Base-by-base conservation (phyloP, 768 basidiomycete species). In the Leccinum longicurvipes region DNA sequence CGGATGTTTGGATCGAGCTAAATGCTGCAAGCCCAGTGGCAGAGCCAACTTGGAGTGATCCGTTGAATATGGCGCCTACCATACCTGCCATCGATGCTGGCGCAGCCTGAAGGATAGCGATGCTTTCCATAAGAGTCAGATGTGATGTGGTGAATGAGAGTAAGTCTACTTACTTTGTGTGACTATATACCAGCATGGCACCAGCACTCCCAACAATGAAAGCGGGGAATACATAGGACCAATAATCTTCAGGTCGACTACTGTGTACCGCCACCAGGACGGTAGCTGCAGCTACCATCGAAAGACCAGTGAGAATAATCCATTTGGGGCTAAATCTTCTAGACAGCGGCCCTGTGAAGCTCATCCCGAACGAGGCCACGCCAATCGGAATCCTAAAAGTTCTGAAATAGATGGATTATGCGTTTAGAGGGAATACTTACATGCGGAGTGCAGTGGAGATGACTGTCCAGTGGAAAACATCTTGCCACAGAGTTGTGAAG, bases 1-100 rank as follows among this genome's bases (percentile, higher is more conserved):
- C 69, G 39, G 76, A 77, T 3, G 74, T 72, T 68, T 80, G 67
- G 59, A 83, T 82, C 17, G 79, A 77, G 29, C 66, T 76, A 24
- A 81, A 73, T 24, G 74, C 73, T 14, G 83, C 78, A 29, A 79
- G 67, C 19, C 79, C 81, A 21, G 80, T 69, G 6, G 83, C 82
- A 10, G 74, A 74, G 31, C 81, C 81, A 55, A 81, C 69, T 63
- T 84, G 80, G 1, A 82, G 74, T 11, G 79, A 78, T 23, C 76
- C 74, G 54, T 80, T 81, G 72, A 82, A 81, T 39, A 84, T 77
- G 15, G 82, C 83, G 19, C 80, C 80, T 15, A 82, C 75, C 5
- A 77, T 79, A 39, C 83, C 82, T 4, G 80, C 74, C 62, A 79
- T 76, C n/a, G 72, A 71, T 8, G 77, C 55, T 6, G 81, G 81